phyloP scores from a whole-genome alignment of 2,329 filamentous ascomycete genomes.

The Gnomoniopsis smithogilvyi region DNA sequence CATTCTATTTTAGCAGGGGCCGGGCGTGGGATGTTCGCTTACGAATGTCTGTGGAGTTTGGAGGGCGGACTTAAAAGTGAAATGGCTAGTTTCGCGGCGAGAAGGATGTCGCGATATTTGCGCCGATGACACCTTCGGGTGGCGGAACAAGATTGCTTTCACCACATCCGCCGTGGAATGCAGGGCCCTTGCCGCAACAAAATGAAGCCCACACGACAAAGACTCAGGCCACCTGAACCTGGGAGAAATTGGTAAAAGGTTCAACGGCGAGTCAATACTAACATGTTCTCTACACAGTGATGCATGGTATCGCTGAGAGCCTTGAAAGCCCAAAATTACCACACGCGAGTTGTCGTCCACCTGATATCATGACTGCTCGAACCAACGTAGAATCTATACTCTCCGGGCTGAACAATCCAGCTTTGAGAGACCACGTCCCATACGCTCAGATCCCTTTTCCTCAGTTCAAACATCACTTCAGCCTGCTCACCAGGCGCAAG shows the following conservation, averaged over 20 bases:
- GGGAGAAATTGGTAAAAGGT: too few relatives aligned
- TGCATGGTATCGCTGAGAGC: background rate
- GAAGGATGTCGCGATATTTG: background rate
- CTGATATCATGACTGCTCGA: slow-evolving; percentile 42
- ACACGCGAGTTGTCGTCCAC: slow-evolving; percentile 13
- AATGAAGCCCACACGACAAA: too few relatives aligned
- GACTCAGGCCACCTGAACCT: too few relatives aligned
- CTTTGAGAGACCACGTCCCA: slow-evolving; percentile 60
- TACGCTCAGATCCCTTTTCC: slow-evolving; percentile 59
- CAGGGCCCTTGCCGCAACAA: too few relatives aligned
- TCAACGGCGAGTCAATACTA: too few relatives aligned
- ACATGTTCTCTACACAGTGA: background rate
- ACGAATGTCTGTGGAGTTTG: background rate
- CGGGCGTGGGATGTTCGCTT: background rate
- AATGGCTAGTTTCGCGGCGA: background rate
- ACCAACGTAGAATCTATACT: slow-evolving; percentile 42
- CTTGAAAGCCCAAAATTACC: background rate
- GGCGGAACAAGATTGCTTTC: background rate
- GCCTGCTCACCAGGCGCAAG: slow-evolving; percentile 44
- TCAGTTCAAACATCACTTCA: slow-evolving; percentile 48
- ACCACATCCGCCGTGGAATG: background rate
- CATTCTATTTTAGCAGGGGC: background rate
- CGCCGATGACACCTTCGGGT: background rate
- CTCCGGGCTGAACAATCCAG: slow-evolving; percentile 49
- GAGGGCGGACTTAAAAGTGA: too few relatives aligned